Percentiles rank a stretch among this genome's conserved stretches.
These are phyloP conservation scores for Candida adriatica DNA, from an alignment of 805 yeast species.

Conservation along the genomic window DNA sequence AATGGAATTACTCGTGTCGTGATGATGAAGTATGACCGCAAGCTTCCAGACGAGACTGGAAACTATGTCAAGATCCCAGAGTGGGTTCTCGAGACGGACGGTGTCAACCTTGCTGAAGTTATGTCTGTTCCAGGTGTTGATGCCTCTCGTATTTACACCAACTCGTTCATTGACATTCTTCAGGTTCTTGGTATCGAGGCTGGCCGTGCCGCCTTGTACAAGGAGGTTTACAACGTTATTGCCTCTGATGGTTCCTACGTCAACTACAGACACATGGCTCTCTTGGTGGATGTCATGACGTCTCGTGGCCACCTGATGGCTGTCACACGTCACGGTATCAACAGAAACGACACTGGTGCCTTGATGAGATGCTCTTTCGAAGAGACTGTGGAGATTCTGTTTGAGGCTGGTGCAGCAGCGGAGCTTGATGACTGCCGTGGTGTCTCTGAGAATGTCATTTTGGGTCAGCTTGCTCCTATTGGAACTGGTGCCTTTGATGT, in stretches of 20 bases:
- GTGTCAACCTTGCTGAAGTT: constrained; percentile 92
- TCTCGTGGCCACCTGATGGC: constrained; percentile 98
- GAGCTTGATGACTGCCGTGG: constrained; percentile 98
- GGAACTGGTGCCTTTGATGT: constrained; percentile 99
- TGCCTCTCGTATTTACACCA: constrained; percentile 82
- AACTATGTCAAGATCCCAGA: constrained; percentile 86
- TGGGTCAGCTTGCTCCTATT: constrained; percentile 97
- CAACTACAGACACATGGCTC: constrained; percentile 96
- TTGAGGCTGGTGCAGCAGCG: constrained; percentile 98
- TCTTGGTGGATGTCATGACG: constrained; percentile 97
- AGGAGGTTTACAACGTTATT: constrained; percentile 93
- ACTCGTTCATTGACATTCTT: constrained; percentile 92
- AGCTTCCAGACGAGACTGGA: constrained; percentile 71
- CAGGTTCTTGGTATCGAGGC: constrained; percentile 98
- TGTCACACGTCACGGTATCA: constrained; percentile 98
- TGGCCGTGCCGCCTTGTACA: constrained; percentile 88
- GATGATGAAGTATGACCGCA: constrained; percentile 79
- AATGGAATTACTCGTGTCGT: constrained; percentile 77
- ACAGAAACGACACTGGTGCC: constrained; percentile 98
- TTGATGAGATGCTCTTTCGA: constrained; percentile 99
- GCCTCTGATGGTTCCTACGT: constrained; percentile 99
- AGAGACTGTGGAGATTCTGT: constrained; percentile 94
- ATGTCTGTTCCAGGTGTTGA: constrained; percentile 95
- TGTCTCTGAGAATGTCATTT: constrained; percentile 94
- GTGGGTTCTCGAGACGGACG: constrained; percentile 99